Conservation (phyloP, 1,284 basidiomycete species). For the Tilletia indica region DNA sequence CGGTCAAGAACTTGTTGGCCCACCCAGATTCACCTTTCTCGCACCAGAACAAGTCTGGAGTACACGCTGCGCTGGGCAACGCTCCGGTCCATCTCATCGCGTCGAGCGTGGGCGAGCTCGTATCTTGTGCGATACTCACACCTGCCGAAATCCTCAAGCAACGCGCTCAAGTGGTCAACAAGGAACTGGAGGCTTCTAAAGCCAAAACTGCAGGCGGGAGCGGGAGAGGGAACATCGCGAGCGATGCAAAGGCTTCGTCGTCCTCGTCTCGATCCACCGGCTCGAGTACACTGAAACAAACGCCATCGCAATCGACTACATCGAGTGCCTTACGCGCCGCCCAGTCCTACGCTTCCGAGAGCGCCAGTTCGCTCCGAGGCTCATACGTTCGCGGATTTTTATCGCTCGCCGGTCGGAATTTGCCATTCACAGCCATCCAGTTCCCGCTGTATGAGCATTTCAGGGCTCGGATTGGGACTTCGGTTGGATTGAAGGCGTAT, state of each 20-base stretch:
- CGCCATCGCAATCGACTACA: too few relatives aligned
- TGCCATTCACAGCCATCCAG: slow-evolving; percentile 50
- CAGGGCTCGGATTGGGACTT: slow-evolving; percentile 26
- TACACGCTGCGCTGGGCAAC: slow-evolving; percentile 5
- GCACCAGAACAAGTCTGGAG: slow-evolving; percentile 24
- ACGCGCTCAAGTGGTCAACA: slow-evolving; percentile 42
- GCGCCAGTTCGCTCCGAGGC: slow-evolving; percentile 4
- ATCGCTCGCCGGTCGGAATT: slow-evolving; percentile 43
- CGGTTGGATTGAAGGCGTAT: slow-evolving; percentile 31
- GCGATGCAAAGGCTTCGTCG: not conserved
- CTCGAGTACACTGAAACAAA: not conserved
- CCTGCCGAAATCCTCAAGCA: slow-evolving; percentile 51
- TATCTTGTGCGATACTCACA: slow-evolving; percentile 41
- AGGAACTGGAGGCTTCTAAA: slow-evolving; percentile 19
- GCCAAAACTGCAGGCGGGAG: too few relatives aligned
- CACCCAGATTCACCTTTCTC: slow-evolving; percentile 30
- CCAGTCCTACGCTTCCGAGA: too few relatives aligned
- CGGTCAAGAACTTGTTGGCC: slow-evolving; percentile 33
- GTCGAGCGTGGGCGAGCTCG: slow-evolving; percentile 42
- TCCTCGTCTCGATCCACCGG: slow-evolving; percentile 21
- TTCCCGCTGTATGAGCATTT: slow-evolving; percentile 50
- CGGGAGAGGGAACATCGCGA: too few relatives aligned
- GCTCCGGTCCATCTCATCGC: slow-evolving; percentile 38
- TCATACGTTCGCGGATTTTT: slow-evolving; percentile 35
- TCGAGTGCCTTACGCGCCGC: too few relatives aligned